Conservation (phyloP, 768 basidiomycete genomes). For the Calocera viscosa region DNA sequence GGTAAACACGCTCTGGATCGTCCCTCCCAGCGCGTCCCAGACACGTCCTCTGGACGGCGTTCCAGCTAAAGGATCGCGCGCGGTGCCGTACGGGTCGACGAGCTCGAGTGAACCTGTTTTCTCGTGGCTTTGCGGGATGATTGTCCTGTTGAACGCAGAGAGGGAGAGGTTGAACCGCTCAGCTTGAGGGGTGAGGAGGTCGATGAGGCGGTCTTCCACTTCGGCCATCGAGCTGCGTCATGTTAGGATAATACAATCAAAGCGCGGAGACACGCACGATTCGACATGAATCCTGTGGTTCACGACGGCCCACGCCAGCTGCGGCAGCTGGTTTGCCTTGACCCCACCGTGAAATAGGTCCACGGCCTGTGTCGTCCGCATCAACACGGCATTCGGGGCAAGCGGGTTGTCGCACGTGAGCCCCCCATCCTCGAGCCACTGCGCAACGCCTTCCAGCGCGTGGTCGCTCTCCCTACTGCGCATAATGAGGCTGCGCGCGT, state of each 20-base stretch:
- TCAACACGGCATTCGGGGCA: constrained; percentile 32
- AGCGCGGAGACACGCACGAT: constrained; percentile 30
- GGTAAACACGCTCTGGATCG: constrained; percentile 34
- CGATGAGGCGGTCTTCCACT: constrained; percentile 35
- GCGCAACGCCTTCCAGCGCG: constrained; percentile 41
- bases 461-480: constrained; percentile 38
- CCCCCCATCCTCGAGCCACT: neutral
- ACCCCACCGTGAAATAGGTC: constrained; percentile 39
- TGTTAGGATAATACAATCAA: neutral
- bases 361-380: constrained; percentile 65
- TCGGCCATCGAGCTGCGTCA: constrained; percentile 31
- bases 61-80: constrained; percentile 54
- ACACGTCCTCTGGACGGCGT: constrained; percentile 33
- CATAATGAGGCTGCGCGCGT: constrained; percentile 37
- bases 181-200: constrained; percentile 36
- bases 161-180: constrained; percentile 45
- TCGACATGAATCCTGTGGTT: constrained; percentile 58
- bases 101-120: constrained; percentile 40
- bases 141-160: constrained; percentile 39
- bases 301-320: constrained; percentile 50
- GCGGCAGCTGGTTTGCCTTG: constrained; percentile 70
- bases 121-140: constrained; percentile 27
- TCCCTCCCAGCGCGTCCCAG: constrained; percentile 46
- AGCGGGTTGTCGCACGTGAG: constrained; percentile 26
- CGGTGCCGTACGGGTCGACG: constrained; percentile 36